Percentiles rank a stretch among this genome's conserved stretches.
These are phyloP conservation scores for Aspergillus carbonarius DNA, from an alignment of 2,329 filamentous ascomycete species.

Conservation along the genomic window DNA sequence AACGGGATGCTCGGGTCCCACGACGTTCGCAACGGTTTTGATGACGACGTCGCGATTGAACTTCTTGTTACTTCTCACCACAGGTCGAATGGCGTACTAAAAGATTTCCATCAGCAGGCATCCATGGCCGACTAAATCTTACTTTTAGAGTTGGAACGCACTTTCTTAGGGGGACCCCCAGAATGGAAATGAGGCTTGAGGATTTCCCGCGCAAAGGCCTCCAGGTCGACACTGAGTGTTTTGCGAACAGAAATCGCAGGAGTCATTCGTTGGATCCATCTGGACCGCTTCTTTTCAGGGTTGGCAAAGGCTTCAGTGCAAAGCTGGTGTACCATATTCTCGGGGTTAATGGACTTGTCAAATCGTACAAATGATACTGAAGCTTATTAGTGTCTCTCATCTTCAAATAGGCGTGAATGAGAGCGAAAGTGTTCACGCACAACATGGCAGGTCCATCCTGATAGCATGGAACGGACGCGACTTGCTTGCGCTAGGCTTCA, in stretches of 20 bases:
- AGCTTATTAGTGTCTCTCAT: slow-evolving; percentile 14
- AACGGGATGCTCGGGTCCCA: slow-evolving; percentile 59
- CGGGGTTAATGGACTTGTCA: slow-evolving; percentile 57
- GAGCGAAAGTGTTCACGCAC: slow-evolving; percentile 25
- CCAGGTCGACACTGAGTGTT: slow-evolving; percentile 57
- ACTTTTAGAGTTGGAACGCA: slow-evolving; percentile 30
- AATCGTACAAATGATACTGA: slow-evolving; percentile 54
- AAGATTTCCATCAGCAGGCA: neutral
- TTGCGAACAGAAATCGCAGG: slow-evolving; percentile 60
- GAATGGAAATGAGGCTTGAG: slow-evolving; percentile 61
- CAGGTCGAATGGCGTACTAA: slow-evolving; percentile 64
- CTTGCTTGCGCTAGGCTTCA: slow-evolving; percentile 49
- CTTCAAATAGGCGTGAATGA: neutral
- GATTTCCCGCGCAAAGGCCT: slow-evolving; percentile 56
- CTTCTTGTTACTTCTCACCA: slow-evolving; percentile 59
- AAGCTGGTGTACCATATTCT: slow-evolving; percentile 58
- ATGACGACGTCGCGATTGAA: slow-evolving; percentile 60
- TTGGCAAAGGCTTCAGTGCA: slow-evolving; percentile 57
- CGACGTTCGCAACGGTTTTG: slow-evolving; percentile 56
- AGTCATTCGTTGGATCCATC: slow-evolving; percentile 61
- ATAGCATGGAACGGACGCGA: slow-evolving; percentile 53
- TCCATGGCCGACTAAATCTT: neutral
- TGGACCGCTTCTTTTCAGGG: slow-evolving; percentile 53
- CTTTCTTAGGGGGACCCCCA: slow-evolving; percentile 53
- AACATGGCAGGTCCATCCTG: slow-evolving; percentile 53